These are phyloP conservation scores for Niveomyces coronatus DNA, from an alignment of 2,329 filamentous ascomycete species.

Conservation along the genomic window DNA sequence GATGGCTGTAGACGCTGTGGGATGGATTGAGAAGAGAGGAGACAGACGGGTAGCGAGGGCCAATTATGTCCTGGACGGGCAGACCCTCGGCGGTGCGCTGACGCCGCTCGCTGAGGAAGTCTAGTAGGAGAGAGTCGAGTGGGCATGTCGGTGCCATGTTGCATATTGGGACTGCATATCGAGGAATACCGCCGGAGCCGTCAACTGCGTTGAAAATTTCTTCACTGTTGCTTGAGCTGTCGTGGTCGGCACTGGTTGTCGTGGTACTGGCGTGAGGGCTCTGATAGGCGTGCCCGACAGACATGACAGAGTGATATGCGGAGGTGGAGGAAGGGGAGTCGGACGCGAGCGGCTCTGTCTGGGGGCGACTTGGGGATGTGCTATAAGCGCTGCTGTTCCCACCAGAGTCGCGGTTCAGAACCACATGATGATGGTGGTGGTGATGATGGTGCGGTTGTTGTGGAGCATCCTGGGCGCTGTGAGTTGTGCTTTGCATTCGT, in stretches of 20 bases:
- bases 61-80: conserved; percentile 54
- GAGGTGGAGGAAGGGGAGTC: not conserved
- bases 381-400: not conserved
- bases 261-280: not conserved
- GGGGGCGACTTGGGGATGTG: not conserved
- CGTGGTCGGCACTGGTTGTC: not conserved
- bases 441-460: not conserved
- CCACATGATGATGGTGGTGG: not conserved
- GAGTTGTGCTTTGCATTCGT: conserved; percentile 39
- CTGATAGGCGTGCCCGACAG: not conserved
- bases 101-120: conserved; percentile 62
- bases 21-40: conserved; percentile 67
- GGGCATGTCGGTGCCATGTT: conserved; percentile 63
- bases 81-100: conserved; percentile 57
- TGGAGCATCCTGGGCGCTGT: conserved; percentile 33
- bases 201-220: conserved; percentile 4
- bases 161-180: conserved; percentile 31
- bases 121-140: conserved; percentile 67
- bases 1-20: conserved; percentile 53
- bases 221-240: conserved; percentile 1
- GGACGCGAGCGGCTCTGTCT: not conserved
- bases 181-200: conserved; percentile 6
- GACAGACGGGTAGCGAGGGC: conserved; percentile 71
- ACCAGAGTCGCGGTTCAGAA: not conserved
- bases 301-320: not conserved